A percentile compares a stretch with the other conserved stretches of the same genome.
Evolutionary conservation across 305 asterid genomes (phyloP).

Genomic region (Lippia alba): DNA sequence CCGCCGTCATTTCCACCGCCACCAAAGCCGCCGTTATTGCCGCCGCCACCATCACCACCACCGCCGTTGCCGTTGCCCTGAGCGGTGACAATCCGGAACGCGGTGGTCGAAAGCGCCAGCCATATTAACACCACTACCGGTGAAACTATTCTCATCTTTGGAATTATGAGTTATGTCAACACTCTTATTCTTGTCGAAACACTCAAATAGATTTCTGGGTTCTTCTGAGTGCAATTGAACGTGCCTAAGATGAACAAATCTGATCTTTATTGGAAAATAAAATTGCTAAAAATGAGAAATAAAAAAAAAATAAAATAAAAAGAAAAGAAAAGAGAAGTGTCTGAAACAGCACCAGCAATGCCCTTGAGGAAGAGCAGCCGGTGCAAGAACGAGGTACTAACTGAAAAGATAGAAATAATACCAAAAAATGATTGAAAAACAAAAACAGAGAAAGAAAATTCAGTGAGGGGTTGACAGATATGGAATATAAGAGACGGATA

Average conservation of each 20-base stretch:
- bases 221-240: no score
- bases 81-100: constrained; percentile 21
- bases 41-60: not conserved
- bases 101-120: not conserved
- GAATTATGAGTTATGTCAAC: no score
- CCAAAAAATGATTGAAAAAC: constrained; percentile 21
- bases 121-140: not conserved
- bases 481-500: constrained; percentile 34
- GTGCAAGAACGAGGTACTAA: constrained; percentile 27
- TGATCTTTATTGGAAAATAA: no score
- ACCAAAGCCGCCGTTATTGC: not conserved
- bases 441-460: constrained; percentile 18
- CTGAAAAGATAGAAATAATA: constrained; percentile 6
- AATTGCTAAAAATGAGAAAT: not conserved
- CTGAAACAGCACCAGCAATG: constrained; percentile 46
- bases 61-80: constrained; percentile 34
- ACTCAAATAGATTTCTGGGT: not conserved
- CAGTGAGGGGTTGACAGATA: constrained; percentile 39
- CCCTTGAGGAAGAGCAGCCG: constrained; percentile 63
- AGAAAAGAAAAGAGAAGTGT: not conserved
- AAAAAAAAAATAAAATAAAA: no score
- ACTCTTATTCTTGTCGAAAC: not conserved
- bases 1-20: constrained; percentile 14
- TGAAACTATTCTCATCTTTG: no score
- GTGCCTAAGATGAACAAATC: no score